A percentile compares a stretch with the other conserved stretches of the same genome.
Conservation (phyloP, 371 early-diverging fungal genomes). For the Mortierella sp. region DNA sequence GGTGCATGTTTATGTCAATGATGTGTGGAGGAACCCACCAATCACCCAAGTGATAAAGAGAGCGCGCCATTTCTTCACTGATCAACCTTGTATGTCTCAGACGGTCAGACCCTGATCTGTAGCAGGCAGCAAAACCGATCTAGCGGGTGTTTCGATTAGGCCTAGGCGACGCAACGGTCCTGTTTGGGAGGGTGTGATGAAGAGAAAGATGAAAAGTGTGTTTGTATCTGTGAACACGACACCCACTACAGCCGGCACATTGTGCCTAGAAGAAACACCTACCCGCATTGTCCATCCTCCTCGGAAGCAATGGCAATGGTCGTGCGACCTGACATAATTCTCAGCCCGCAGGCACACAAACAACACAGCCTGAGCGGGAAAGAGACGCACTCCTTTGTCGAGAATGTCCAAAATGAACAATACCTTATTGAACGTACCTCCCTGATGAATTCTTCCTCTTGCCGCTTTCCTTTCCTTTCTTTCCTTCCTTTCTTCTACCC, state of each 20-base stretch:
- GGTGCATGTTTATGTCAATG: too few relatives aligned
- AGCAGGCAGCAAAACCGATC: not conserved
- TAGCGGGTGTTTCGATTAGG: not conserved
- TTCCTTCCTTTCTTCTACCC: not conserved
- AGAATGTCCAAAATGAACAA: conserved; percentile 7
- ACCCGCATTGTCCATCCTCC: too few relatives aligned
- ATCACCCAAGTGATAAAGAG: not conserved
- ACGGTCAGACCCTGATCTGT: conserved; percentile 1
- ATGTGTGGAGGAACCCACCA: too few relatives aligned
- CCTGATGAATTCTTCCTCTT: not conserved
- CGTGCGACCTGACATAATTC: not conserved
- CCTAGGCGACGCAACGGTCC: not conserved
- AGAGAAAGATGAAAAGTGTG: not conserved
- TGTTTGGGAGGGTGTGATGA: not conserved
- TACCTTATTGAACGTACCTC: not conserved
- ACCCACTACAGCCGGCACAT: too few relatives aligned
- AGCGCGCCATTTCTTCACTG: too few relatives aligned
- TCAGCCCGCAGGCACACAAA: not conserved
- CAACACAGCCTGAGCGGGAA: not conserved
- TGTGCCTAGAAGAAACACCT: too few relatives aligned
- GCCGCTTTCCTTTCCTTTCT: not conserved
- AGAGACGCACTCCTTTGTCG: not conserved
- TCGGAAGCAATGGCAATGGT: not conserved
- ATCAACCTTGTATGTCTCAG: not conserved
- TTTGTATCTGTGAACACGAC: not conserved